Evolutionary conservation across 2,329 filamentous ascomycete species (phyloP).

Genomic region (Hypoxylon sp.): DNA sequence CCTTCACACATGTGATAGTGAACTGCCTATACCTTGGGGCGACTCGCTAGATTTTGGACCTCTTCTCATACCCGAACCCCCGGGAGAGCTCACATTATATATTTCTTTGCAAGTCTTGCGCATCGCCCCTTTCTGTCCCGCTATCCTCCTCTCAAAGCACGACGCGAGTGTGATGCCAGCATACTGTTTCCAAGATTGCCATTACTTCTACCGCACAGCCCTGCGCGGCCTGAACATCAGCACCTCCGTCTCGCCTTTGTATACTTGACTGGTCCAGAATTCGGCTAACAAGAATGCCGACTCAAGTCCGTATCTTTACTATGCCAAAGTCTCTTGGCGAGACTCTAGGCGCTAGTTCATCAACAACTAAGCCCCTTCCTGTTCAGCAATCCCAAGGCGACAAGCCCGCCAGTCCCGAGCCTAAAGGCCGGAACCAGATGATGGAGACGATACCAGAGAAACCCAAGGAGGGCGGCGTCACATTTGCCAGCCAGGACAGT

Average conservation of each 20-base stretch:
- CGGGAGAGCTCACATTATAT: conserved; percentile 32
- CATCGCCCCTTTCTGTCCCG: conserved; percentile 18
- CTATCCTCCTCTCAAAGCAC: conserved; percentile 31
- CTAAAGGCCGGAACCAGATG: conserved; percentile 44
- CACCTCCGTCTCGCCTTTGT: conserved; percentile 79
- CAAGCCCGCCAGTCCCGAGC: conserved; percentile 40
- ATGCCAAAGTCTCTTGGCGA: conserved; percentile 77
- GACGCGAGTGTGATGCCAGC: conserved; percentile 72
- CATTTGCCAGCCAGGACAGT: conserved; percentile 87
- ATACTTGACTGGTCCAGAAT: conserved; percentile 62
- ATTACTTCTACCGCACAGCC: conserved; percentile 92
- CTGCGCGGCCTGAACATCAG: conserved; percentile 84
- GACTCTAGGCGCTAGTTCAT: conserved; percentile 62
- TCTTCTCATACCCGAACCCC: conserved; percentile 19
- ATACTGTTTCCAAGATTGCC: conserved; percentile 85
- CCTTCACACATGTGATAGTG: conserved; percentile 44
- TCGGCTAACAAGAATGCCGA: conserved; percentile 64
- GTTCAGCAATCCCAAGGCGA: conserved; percentile 45
- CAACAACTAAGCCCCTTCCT: conserved; percentile 51
- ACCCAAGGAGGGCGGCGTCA: conserved; percentile 74
- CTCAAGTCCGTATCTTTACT: conserved; percentile 74
- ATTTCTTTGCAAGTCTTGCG: conserved; percentile 18
- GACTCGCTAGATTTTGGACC: conserved; percentile 31
- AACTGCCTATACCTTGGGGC: conserved; percentile 30
- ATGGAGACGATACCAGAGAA: conserved; percentile 52